phyloP scores from a whole-genome alignment of 768 basidiomycete genomes.

The Pleurotus ostreatus region DNA sequence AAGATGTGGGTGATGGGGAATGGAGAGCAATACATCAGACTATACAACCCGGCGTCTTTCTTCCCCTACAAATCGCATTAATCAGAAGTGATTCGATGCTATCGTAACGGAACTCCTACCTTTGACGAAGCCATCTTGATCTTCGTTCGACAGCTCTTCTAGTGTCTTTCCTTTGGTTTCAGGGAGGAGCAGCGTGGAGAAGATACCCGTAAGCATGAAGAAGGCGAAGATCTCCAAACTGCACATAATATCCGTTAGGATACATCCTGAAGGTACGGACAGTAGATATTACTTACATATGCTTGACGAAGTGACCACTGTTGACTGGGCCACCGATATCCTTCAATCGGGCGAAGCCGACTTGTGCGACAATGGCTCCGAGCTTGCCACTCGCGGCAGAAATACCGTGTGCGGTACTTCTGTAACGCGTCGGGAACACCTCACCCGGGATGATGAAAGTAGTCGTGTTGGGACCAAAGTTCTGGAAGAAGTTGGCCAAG shows the following conservation, averaged over 20 bases:
- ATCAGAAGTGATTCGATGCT: background rate
- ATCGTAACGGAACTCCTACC: background rate
- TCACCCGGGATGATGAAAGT: constrained; percentile 84
- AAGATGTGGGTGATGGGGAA: background rate
- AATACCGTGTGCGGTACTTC: constrained; percentile 82
- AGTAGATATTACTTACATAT: constrained; percentile 50
- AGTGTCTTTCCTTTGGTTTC: constrained; percentile 53
- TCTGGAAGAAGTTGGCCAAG: constrained; percentile 85
- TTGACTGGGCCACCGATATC: constrained; percentile 57
- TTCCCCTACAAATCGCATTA: background rate
- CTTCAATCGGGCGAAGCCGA: constrained; percentile 66
- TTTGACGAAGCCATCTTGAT: constrained; percentile 42
- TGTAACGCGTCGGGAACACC: constrained; percentile 84
- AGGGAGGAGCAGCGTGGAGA: constrained; percentile 58
- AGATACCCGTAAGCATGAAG: constrained; percentile 65
- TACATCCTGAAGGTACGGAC: constrained; percentile 9
- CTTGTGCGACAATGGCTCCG: constrained; percentile 78
- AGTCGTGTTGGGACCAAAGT: constrained; percentile 80
- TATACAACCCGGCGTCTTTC: background rate
- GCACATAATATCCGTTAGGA: background rate
- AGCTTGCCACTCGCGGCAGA: constrained; percentile 81
- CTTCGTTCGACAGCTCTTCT: constrained; percentile 56
- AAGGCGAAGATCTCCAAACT: constrained; percentile 61
- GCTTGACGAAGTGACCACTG: constrained; percentile 50
- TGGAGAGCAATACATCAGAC: background rate